These are phyloP conservation scores for Limnanthes douglasii DNA, from an alignment of 345 rosid species.

Conservation along the genomic window DNA sequence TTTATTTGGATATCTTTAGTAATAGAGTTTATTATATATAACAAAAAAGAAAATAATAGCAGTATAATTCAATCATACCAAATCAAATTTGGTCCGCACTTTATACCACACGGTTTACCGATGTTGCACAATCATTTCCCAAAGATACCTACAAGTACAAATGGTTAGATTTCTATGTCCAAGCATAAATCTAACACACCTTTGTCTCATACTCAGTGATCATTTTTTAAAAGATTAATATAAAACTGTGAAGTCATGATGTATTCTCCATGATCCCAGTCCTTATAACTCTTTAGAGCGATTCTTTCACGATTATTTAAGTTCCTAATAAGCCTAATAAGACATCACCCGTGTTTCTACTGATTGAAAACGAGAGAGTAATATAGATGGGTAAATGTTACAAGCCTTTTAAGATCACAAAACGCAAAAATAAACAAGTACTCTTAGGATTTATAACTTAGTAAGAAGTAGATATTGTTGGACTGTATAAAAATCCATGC, in stretches of 20 bases:
- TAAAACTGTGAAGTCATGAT: constrained; percentile 18
- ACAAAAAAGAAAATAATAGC: background rate
- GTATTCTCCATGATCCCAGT: constrained; percentile 48
- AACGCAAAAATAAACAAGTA: constrained; percentile 1
- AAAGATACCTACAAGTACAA: constrained; percentile 26
- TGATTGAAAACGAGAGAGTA: constrained; percentile 31
- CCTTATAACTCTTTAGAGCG: constrained; percentile 36
- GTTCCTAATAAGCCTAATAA: constrained; percentile 63
- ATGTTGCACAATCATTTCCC: constrained; percentile 38
- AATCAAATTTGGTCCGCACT: constrained; percentile 45
- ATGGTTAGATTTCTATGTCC: background rate
- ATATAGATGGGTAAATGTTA: constrained; percentile 1
- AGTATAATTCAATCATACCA: constrained; percentile 20
- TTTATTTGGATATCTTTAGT: constrained; percentile 3
- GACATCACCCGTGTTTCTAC: constrained; percentile 38
- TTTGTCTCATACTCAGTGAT: background rate
- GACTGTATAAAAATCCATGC: constrained; percentile 79
- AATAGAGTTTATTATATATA: background rate
- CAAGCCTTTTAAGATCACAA: constrained; percentile 2
- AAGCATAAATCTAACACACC: background rate
- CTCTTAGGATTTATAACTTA: constrained; percentile 9
- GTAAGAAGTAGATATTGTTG: constrained; percentile 55
- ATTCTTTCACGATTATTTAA: constrained; percentile 30
- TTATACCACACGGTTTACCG: constrained; percentile 52
- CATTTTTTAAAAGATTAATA: constrained; percentile 2